phyloP scores from a whole-genome alignment of 2,329 filamentous ascomycete species.

The Amylocarpus encephaloides region DNA sequence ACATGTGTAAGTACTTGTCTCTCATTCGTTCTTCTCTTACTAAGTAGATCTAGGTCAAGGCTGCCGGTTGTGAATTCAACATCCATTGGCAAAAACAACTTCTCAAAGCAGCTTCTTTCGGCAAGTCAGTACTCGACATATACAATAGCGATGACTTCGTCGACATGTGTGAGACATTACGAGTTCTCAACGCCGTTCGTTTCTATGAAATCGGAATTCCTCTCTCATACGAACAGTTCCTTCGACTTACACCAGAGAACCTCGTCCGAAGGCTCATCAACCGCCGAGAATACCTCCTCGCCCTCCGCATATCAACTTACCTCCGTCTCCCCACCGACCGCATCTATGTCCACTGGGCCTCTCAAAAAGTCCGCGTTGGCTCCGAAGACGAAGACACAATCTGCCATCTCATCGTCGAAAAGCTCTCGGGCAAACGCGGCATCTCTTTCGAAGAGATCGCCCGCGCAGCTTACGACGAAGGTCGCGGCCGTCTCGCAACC shows the following conservation, averaged over 20 bases:
- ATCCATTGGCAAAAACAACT: slow-evolving; percentile 91
- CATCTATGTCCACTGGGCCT: slow-evolving; percentile 96
- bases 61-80: slow-evolving; percentile 86
- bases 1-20: slow-evolving; percentile 51
- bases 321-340: slow-evolving; percentile 78
- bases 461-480: slow-evolving; percentile 88
- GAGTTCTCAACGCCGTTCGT: slow-evolving; percentile 86
- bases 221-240: slow-evolving; percentile 88
- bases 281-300: slow-evolving; percentile 84
- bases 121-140: slow-evolving; percentile 92
- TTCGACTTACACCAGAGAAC: slow-evolving; percentile 81
- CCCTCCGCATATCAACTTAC: slow-evolving; percentile 81
- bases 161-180: slow-evolving; percentile 91
- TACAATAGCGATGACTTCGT: slow-evolving; percentile 99
- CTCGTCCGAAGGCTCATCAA: slow-evolving; percentile 82
- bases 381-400: slow-evolving; percentile 82
- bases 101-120: slow-evolving; percentile 93
- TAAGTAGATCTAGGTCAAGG: slow-evolving; percentile 51
- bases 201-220: slow-evolving; percentile 89
- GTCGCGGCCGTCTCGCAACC: slow-evolving; percentile 79
- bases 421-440: slow-evolving; percentile 78
- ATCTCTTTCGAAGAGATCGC: slow-evolving; percentile 96
- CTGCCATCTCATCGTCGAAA: slow-evolving; percentile 78
- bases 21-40: neutral
- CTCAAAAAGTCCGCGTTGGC: slow-evolving; percentile 82